Conservation (phyloP, 176 grass and related monocot genomes). For the Alloteropsis semialata region DNA sequence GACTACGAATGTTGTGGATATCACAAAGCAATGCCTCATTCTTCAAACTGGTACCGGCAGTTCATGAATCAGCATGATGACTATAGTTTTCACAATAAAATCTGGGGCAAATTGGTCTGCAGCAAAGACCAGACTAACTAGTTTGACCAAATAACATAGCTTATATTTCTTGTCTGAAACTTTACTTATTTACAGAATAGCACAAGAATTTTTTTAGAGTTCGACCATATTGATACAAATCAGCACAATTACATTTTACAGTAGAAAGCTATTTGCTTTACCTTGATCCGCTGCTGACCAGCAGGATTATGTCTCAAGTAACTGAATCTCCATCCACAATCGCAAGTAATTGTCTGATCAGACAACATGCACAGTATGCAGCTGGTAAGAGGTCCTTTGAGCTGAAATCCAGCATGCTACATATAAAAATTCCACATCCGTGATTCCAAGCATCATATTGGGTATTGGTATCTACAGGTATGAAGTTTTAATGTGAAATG, state of each 20-base stretch:
- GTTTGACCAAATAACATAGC: background rate
- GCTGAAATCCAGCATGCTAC: background rate
- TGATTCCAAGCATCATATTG: background rate
- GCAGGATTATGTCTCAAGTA: background rate
- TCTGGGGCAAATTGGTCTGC: background rate
- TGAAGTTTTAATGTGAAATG: constrained; percentile 4
- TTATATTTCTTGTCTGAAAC: background rate
- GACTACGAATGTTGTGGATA: background rate
- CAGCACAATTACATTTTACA: background rate
- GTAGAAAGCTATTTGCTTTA: constrained; percentile 12
- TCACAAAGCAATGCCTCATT: background rate
- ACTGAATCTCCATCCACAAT: constrained; percentile 5
- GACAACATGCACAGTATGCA: background rate
- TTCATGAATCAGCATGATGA: constrained; percentile 13
- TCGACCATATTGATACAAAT: background rate
- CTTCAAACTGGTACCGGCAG: background rate
- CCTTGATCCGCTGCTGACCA: constrained; percentile 3
- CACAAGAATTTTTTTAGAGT: background rate
- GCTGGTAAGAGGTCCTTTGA: background rate
- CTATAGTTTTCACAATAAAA: constrained; percentile 4
- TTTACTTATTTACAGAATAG: background rate
- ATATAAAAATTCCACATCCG: background rate
- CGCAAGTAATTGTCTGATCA: background rate
- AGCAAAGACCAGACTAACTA: background rate
- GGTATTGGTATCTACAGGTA: constrained; percentile 14